phyloP scores from a whole-genome alignment of 306 rosid genomes.

The Quercus cerris region DNA sequence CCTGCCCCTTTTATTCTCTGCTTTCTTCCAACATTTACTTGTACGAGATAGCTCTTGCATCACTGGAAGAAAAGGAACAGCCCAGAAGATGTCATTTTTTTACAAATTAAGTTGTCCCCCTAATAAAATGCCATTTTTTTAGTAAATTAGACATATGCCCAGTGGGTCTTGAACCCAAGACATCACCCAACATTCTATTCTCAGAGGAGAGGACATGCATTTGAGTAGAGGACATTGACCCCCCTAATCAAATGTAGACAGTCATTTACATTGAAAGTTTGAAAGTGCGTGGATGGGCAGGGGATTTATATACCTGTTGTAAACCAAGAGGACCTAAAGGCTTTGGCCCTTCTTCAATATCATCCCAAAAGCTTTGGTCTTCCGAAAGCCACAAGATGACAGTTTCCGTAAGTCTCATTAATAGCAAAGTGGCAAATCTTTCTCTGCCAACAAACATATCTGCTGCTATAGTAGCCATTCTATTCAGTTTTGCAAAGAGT shows the following conservation, averaged over 20 bases:
- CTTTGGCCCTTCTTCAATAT: conserved; percentile 93
- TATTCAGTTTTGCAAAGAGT: conserved; percentile 79
- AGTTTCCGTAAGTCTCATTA: conserved; percentile 98
- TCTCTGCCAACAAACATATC: conserved; percentile 98
- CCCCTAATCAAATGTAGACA: background rate
- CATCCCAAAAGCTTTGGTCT: conserved; percentile 99
- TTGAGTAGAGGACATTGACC: background rate
- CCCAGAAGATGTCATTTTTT: background rate
- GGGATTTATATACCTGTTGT: conserved; percentile 60
- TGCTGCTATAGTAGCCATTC: conserved; percentile 85
- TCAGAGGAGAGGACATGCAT: background rate
- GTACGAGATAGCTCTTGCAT: background rate
- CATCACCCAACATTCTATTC: background rate
- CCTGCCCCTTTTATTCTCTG: background rate
- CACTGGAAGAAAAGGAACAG: background rate
- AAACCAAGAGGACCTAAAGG: conserved; percentile 92
- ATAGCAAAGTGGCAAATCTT: conserved; percentile 83
- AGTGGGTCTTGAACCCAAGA: background rate
- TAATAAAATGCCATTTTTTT: too few relatives aligned
- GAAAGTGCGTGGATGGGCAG: background rate
- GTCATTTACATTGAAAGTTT: background rate
- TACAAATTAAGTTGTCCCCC: background rate
- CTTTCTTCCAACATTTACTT: background rate
- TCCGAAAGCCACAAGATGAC: conserved; percentile 94
- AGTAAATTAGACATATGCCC: background rate